Evolutionary conservation across 148 eudicot genomes (phyloP).

Genomic region (Rheum nobile): DNA sequence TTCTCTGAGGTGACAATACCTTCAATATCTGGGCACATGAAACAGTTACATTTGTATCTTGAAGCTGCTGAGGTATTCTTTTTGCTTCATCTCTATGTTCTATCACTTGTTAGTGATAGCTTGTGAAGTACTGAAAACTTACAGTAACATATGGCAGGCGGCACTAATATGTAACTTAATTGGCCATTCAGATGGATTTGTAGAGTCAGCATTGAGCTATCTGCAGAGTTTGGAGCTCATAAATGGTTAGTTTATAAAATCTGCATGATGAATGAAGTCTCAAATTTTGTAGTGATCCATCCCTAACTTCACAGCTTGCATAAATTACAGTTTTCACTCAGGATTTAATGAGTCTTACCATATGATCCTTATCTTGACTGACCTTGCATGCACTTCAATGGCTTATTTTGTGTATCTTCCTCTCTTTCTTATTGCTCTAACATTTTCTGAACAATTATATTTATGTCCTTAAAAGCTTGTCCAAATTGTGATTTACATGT

Average conservation of each 20-base stretch:
- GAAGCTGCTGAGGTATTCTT: conserved; percentile 61
- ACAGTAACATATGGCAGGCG: conserved; percentile 27
- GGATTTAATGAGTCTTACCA: not conserved
- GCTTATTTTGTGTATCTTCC: not conserved
- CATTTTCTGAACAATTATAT: not conserved
- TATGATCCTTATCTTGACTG: not conserved
- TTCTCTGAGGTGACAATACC: conserved; percentile 76
- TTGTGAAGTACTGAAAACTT: not conserved
- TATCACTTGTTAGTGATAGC: not conserved
- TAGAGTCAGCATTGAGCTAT: conserved; percentile 49
- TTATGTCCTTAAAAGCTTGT: not conserved
- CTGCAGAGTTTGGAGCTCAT: conserved; percentile 24
- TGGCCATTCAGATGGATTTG: conserved; percentile 61
- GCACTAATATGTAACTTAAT: conserved; percentile 47
- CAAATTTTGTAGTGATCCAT: conserved; percentile 4
- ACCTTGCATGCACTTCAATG: not conserved
- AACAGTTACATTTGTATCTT: conserved; percentile 54
- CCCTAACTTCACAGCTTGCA: not conserved
- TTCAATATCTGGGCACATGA: conserved; percentile 30
- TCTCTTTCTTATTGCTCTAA: not conserved
- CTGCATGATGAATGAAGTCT: not conserved
- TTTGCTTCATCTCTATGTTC: too few species aligned
- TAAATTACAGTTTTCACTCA: not conserved
- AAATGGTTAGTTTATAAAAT: conserved; percentile 33
- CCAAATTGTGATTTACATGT: not conserved